phyloP scores from a whole-genome alignment of 2,329 filamentous ascomycete genomes.

The Pleomassaria siparia region DNA sequence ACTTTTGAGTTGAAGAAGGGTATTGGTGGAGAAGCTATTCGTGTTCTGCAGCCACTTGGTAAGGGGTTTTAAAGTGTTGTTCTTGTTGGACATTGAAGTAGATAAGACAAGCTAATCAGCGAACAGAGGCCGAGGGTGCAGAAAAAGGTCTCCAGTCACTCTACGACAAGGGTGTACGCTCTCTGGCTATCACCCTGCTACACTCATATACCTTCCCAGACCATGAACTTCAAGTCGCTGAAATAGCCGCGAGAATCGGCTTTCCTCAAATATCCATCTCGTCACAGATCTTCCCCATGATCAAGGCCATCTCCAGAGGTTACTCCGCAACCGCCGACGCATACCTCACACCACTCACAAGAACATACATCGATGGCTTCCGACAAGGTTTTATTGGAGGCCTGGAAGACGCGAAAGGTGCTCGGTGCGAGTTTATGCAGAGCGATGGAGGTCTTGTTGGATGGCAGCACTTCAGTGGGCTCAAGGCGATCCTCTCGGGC shows the following conservation, averaged over 20 bases:
- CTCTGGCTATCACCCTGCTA: constrained; percentile 39
- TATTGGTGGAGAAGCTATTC: constrained; percentile 18
- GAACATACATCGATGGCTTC: constrained; percentile 26
- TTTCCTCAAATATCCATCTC: constrained; percentile 32
- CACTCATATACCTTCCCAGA: constrained; percentile 38
- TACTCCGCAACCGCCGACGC: constrained; percentile 29
- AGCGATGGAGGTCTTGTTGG: constrained; percentile 34
- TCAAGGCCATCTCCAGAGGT: constrained; percentile 25
- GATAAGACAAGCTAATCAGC: neutral
- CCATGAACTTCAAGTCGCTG: constrained; percentile 28
- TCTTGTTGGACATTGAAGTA: no score
- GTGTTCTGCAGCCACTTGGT: constrained; percentile 16
- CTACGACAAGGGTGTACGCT: constrained; percentile 37
- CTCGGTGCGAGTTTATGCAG: constrained; percentile 39
- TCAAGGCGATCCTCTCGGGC: constrained; percentile 33
- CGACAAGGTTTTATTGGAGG: constrained; percentile 25
- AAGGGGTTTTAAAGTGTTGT: neutral
- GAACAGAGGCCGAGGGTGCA: constrained; percentile 2
- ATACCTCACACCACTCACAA: constrained; percentile 28
- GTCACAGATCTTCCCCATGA: constrained; percentile 25
- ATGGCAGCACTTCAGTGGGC: constrained; percentile 29
- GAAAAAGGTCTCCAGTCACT: constrained; percentile 22
- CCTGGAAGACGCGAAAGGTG: constrained; percentile 23
- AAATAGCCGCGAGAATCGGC: constrained; percentile 30
- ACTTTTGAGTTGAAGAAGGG: constrained; percentile 13